phyloP scores from a whole-genome alignment of 805 yeast species.

The Zygoascus ofunaensis region DNA sequence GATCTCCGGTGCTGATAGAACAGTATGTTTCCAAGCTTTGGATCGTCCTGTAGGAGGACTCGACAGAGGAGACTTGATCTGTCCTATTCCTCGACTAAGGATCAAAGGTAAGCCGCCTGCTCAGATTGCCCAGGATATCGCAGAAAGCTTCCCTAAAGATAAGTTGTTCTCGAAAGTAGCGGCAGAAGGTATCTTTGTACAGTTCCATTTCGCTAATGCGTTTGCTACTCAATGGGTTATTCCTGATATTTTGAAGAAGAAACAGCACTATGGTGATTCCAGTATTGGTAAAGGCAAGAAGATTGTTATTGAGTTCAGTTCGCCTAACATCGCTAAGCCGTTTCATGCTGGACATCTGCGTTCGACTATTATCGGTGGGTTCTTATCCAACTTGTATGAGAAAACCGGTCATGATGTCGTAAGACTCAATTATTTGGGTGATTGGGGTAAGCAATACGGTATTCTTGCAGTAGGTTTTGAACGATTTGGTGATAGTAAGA shows the following conservation, averaged over 20 bases:
- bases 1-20: slow-evolving; percentile 62
- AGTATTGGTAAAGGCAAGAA: slow-evolving; percentile 67
- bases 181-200: slow-evolving; percentile 85
- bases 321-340: slow-evolving; percentile 98
- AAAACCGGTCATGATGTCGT: slow-evolving; percentile 86
- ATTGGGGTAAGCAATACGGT: slow-evolving; percentile 99
- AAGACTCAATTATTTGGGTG: slow-evolving; percentile 93
- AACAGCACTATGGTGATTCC: slow-evolving; percentile 57
- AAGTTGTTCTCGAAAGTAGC: slow-evolving; percentile 59
- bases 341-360: slow-evolving; percentile 99
- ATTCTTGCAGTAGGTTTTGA: slow-evolving; percentile 86
- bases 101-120: slow-evolving; percentile 79
- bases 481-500: slow-evolving; percentile 73
- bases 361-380: slow-evolving; percentile 96
- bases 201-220: slow-evolving; percentile 69
- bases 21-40: slow-evolving; percentile 69
- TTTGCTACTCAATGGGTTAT: slow-evolving; percentile 60
- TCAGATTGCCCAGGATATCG: slow-evolving; percentile 67
- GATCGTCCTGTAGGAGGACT: slow-evolving; percentile 70
- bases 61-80: slow-evolving; percentile 86
- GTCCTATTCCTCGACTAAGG: slow-evolving; percentile 86
- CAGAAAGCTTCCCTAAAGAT: slow-evolving; percentile 64
- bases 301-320: slow-evolving; percentile 79
- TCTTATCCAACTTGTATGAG: slow-evolving; percentile 81
- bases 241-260: slow-evolving; percentile 56